Evolutionary conservation across 2,329 filamentous ascomycete species (phyloP), one percentile per base, ranked within the genome.

Genomic region (Pseudogymnoascus verrucosus): DNA sequence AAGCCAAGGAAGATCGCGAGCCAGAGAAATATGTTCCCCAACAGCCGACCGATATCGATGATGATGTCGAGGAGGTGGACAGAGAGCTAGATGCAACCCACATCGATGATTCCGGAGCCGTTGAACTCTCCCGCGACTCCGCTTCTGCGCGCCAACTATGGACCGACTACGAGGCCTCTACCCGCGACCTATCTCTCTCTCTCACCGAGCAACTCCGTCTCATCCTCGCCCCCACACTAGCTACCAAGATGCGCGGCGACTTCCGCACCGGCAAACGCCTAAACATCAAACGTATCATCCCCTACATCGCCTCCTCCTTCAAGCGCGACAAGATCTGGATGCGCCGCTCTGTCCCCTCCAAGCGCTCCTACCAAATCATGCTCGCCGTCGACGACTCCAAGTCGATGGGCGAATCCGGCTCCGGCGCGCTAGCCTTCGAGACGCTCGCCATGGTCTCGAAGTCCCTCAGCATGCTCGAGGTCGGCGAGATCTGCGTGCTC

Each of bases 301-400:
- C 96, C 0, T 99, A 99, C 78, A 98, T 99, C 70, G 95, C 96
- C 1, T 98, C 93, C 0, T 89, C 90, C 73, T 99, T 97, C 83
- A 98, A 97, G 81, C 90, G 95, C 65, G 95, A 99, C 84, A 99
- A 99, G 82, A 99, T 99, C 77, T 99, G 95, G 95, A 96, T 99
- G 89, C 89, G 96, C 12, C 87, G 96, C 63, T 89, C 86, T 36
- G 87, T 96, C 60, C 96, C 96, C 1, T 93, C 89, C 39, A 98
- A 98, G 78, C 89, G 96, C 42, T 89, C 88, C 64, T 99, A 99
- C 77, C 96, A 99, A 76, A 96, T 99, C 75, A 87, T 99, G 79
- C 88, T 99, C 60, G 96, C 95, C 40, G 91, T 99, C 39, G 95
- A 99, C 75, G 95, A 99, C 79, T 93, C 89, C 71, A 90, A 90